phyloP scores from a whole-genome alignment of 225 moss, liverwort and hornwort genomes.

The Climacium dendroides region DNA sequence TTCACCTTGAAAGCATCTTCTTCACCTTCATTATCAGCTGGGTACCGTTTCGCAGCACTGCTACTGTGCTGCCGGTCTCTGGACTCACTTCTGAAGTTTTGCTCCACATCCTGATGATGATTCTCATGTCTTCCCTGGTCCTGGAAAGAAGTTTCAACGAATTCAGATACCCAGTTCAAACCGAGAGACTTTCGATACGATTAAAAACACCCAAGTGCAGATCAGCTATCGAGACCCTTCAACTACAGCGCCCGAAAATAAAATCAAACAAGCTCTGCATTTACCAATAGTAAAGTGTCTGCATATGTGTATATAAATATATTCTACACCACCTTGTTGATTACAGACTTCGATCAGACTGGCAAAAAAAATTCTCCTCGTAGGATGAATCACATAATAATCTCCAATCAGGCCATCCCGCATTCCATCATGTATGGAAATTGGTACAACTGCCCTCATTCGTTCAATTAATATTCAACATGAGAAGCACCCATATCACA shows the following conservation, averaged over 20 bases:
- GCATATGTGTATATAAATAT: not conserved
- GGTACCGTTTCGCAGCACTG: constrained; percentile 30
- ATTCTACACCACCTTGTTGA: not conserved
- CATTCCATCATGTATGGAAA: not conserved
- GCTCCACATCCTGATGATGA: constrained; percentile 36
- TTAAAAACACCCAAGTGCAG: not conserved
- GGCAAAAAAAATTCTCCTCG: not conserved
- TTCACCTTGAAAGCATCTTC: constrained; percentile 21
- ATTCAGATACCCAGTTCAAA: not conserved
- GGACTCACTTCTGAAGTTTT: constrained; percentile 38
- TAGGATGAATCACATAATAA: not conserved
- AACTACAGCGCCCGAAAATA: not conserved
- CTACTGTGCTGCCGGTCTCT: constrained; percentile 53
- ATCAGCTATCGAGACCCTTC: not conserved
- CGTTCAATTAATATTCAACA: not conserved
- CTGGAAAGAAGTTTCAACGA: not conserved
- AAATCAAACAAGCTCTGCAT: not conserved
- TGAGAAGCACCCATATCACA: not conserved
- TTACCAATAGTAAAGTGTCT: not conserved
- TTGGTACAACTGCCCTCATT: not conserved
- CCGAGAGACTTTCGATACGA: not conserved
- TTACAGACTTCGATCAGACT: not conserved
- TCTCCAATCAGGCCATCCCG: not conserved
- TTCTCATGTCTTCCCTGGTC: constrained; percentile 23
- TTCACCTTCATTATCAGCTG: constrained; percentile 37